Conservation (phyloP, 1,284 basidiomycete genomes). For the Anthracocystis setariae region DNA sequence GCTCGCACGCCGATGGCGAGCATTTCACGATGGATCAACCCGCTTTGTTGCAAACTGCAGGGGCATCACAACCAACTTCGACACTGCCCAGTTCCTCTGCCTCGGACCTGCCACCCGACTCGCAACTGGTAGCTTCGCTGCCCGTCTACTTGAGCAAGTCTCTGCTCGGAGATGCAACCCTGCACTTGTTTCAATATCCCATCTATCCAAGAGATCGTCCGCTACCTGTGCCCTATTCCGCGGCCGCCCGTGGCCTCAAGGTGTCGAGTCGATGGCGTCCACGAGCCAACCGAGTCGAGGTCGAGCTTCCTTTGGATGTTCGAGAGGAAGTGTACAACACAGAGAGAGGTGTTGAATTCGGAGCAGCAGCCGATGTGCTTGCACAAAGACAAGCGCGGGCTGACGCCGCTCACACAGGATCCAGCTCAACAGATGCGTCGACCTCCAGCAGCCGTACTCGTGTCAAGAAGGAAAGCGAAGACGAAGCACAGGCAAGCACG, state of each 20-base stretch:
- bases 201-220: constrained; percentile 59
- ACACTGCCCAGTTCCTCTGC: constrained; percentile 25
- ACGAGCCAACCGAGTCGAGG: constrained; percentile 60
- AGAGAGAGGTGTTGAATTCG: constrained; percentile 58
- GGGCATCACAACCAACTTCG: constrained; percentile 1
- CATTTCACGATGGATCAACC: constrained; percentile 16
- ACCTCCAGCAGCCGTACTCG: constrained; percentile 21
- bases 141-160: constrained; percentile 64
- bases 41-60: not conserved
- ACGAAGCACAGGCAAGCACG: constrained; percentile 21
- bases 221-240: constrained; percentile 60
- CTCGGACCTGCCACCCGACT: constrained; percentile 41
- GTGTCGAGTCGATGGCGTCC: constrained; percentile 62
- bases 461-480: constrained; percentile 45
- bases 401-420: constrained; percentile 38
- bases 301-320: constrained; percentile 64
- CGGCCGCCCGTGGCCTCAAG: constrained; percentile 55
- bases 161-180: constrained; percentile 43
- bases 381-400: constrained; percentile 49
- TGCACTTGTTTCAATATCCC: constrained; percentile 65
- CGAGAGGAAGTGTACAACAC: constrained; percentile 61
- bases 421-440: constrained; percentile 9
- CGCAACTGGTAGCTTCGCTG: constrained; percentile 58
- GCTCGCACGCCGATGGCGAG: constrained; percentile 11
- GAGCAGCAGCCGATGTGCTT: constrained; percentile 38